These are phyloP conservation scores for Actinomortierella ambigua DNA, from an alignment of 371 early-diverging fungal genomes.

Conservation along the genomic window DNA sequence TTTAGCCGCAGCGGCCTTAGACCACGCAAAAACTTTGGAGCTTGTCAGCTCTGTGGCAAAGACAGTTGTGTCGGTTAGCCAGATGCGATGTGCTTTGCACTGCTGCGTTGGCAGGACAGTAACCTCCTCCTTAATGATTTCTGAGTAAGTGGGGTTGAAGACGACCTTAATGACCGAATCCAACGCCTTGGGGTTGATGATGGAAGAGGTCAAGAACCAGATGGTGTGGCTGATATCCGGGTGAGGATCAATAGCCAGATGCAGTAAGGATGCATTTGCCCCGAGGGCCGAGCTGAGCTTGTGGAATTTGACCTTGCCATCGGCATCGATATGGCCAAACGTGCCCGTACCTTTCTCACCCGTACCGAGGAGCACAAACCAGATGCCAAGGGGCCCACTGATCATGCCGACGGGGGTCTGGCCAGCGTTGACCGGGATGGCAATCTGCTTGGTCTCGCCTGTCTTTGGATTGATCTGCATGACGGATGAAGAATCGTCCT, in stretches of 20 bases:
- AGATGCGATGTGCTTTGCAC: slow-evolving; percentile 24
- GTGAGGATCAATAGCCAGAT: slow-evolving; percentile 20
- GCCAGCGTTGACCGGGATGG: slow-evolving; percentile 8
- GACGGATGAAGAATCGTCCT: slow-evolving; percentile 14
- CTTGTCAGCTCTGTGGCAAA: slow-evolving; percentile 22
- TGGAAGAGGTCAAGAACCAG: slow-evolving; percentile 32
- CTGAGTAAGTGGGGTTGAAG: slow-evolving; percentile 9
- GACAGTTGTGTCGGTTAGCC: slow-evolving; percentile 5
- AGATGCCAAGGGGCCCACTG: slow-evolving; percentile 20
- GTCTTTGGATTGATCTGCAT: slow-evolving; percentile 15
- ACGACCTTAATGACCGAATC: slow-evolving; percentile 27
- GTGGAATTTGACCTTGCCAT: slow-evolving; percentile 11
- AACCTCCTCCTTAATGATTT: slow-evolving; percentile 17
- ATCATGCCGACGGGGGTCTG: slow-evolving; percentile 28
- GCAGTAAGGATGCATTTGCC: slow-evolving; percentile 15
- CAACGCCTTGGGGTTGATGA: slow-evolving; percentile 19
- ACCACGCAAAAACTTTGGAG: slow-evolving; percentile 12
- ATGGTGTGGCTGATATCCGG: slow-evolving; percentile 3
- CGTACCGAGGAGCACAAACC: slow-evolving; percentile 25
- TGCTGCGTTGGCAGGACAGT: slow-evolving; percentile 18
- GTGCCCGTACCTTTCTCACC: slow-evolving; percentile 20
- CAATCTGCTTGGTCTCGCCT: slow-evolving; percentile 1
- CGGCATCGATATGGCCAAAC: slow-evolving; percentile 12
- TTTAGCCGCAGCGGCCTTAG: too few species aligned
- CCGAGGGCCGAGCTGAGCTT: slow-evolving; percentile 7